phyloP scores from a whole-genome alignment of 805 yeast species.

The Zygoascus ofunaensis region DNA sequence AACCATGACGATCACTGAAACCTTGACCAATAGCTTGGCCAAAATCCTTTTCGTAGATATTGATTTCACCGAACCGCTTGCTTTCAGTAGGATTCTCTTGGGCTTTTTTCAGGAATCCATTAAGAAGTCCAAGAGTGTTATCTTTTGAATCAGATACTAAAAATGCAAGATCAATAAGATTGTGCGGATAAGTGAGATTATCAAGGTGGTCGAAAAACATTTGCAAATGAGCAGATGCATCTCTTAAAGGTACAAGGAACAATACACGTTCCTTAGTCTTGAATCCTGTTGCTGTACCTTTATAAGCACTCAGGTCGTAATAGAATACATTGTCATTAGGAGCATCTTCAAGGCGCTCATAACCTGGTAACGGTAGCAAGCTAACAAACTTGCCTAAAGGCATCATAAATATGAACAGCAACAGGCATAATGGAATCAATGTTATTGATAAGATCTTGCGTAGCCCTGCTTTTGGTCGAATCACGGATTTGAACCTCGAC shows the following conservation, averaged over 20 bases:
- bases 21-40: constrained; percentile 94
- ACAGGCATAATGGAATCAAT: constrained; percentile 8
- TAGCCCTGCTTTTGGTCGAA: constrained; percentile 1
- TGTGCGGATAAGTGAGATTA: constrained; percentile 79
- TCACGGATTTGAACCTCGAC: background rate
- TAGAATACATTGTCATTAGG: constrained; percentile 41
- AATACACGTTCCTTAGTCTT: constrained; percentile 67
- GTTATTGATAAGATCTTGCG: constrained; percentile 1
- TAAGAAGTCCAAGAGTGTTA: constrained; percentile 66
- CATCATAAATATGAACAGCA: constrained; percentile 5
- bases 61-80: constrained; percentile 74
- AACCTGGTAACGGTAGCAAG: constrained; percentile 1
- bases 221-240: constrained; percentile 82
- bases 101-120: constrained; percentile 45
- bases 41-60: constrained; percentile 82
- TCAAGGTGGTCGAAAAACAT: constrained; percentile 79
- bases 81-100: constrained; percentile 56
- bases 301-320: constrained; percentile 61
- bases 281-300: constrained; percentile 70
- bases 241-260: constrained; percentile 84
- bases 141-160: constrained; percentile 86
- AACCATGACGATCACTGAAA: constrained; percentile 90
- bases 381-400: background rate
- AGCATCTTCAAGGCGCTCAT: background rate
- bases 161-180: constrained; percentile 73